phyloP scores from a whole-genome alignment of 2,329 filamentous ascomycete species.

The Rutstroemia sp. region DNA sequence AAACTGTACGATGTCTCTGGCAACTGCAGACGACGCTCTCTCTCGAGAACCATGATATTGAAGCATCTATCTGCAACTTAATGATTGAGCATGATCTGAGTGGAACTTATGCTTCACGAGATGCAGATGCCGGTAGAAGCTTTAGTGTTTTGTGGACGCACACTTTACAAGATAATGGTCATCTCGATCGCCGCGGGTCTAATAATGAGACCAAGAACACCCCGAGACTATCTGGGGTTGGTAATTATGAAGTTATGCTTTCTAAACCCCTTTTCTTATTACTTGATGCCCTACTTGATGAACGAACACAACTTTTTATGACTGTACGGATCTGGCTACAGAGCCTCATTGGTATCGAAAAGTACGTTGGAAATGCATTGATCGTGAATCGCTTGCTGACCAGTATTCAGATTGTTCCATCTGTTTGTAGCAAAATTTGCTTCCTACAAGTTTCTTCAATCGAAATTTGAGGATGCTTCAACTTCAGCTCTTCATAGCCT shows the following conservation, averaged over 20 bases:
- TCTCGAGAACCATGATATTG: constrained; percentile 62
- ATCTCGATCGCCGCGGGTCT: constrained; percentile 40
- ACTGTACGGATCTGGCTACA: constrained; percentile 77
- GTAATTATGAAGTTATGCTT: constrained; percentile 66
- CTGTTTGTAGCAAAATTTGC: constrained; percentile 53
- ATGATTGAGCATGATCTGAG: constrained; percentile 50
- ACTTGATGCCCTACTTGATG: constrained; percentile 68
- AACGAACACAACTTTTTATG: constrained; percentile 66
- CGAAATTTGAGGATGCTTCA: constrained; percentile 14
- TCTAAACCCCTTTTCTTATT: constrained; percentile 75
- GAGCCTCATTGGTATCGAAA: constrained; percentile 54
- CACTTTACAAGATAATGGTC: constrained; percentile 50
- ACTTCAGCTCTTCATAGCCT: constrained; percentile 17
- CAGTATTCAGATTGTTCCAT: constrained; percentile 45
- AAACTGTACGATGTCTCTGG: constrained; percentile 82
- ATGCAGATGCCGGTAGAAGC: constrained; percentile 56
- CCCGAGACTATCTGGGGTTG: constrained; percentile 45
- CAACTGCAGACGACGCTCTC: constrained; percentile 70
- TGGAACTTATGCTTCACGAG: constrained; percentile 40
- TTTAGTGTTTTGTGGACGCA: constrained; percentile 82
- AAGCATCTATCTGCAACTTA: constrained; percentile 66
- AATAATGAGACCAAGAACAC: constrained; percentile 29
- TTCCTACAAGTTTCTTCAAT: constrained; percentile 45
- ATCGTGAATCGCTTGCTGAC: constrained; percentile 17
- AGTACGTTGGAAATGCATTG: constrained; percentile 35